Evolutionary conservation across 2,329 filamentous ascomycete genomes (phyloP), one percentile per base, ranked within the genome.

Genomic region (Dothideomycetidae sp.): DNA sequence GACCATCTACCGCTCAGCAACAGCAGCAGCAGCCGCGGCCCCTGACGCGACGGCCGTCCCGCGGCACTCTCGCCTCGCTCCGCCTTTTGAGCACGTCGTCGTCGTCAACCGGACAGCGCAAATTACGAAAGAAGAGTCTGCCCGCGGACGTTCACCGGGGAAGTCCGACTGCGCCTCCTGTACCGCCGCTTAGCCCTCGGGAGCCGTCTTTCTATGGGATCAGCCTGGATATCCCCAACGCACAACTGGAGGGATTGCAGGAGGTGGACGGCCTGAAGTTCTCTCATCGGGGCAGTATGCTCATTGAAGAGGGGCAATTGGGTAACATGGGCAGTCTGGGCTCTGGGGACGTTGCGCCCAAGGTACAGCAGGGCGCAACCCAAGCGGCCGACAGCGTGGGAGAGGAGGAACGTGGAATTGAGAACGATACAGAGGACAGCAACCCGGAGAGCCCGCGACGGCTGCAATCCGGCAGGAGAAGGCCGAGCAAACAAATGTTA

Each of bases 221-320:
- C 29, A 61, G 67, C 28, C 61, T 71, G 43, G 59, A 68, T 42
- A 73, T 76, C 40, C 71, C 73, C 3, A 66, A 62, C 2, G 62
- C 61, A 23, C 69, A 68, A 28, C 53, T 76, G 17, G 62, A 63
- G n/a, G 68, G 67, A 23, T 47, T 71, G 38, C 61, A 60, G 11
- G 54, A 56, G n/a, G 56, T 62, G 26, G 61, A 63, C 36, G 62
- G 66, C 29, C 55, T 78, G 43, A 63, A 67, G 31, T 77, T 77
- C 47, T 74, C 71, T 10, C 71, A 68, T 39, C 59, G 72, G 39
- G 73, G 73, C 36, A 76, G 71, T 54, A 62, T 76, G 53, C 53
- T 76, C 44, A 53, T 71, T 44, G 67, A 64, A 19, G 68, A 67
- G 9, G 66, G 66, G 52, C 66, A 63, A 47, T 63, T 64, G 39